These are phyloP conservation scores for Microdochium nivale DNA, from an alignment of 2,329 filamentous ascomycete species.

Conservation along the genomic window DNA sequence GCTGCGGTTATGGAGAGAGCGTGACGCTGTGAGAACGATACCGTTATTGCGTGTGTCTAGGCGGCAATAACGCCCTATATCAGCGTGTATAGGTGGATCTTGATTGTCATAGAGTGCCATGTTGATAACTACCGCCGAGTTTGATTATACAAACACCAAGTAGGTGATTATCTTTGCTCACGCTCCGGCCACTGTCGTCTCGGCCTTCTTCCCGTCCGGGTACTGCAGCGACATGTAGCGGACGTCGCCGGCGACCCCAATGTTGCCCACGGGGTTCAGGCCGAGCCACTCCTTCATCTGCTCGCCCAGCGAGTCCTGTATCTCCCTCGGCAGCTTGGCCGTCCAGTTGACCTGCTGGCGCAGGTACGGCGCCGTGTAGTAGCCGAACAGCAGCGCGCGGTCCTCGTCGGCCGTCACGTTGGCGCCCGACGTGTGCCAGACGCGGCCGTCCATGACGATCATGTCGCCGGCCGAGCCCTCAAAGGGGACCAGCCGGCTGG, in stretches of 20 bases:
- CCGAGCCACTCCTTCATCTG: slow-evolving; percentile 20
- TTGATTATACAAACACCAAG: too few species aligned
- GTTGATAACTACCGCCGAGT: too few species aligned
- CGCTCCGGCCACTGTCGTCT: neutral
- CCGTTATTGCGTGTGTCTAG: too few species aligned
- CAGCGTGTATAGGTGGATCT: too few species aligned
- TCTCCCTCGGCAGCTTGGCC: slow-evolving; percentile 16
- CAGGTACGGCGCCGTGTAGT: slow-evolving; percentile 20
- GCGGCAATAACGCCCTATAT: too few species aligned
- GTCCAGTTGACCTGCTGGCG: slow-evolving; percentile 23
- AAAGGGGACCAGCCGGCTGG: slow-evolving; percentile 17
- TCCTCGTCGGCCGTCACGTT: slow-evolving; percentile 21
- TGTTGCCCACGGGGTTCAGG: slow-evolving; percentile 7
- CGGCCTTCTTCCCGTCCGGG: slow-evolving; percentile 2
- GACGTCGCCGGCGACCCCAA: slow-evolving; percentile 6
- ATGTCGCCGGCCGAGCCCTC: slow-evolving; percentile 22
- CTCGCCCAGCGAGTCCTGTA: slow-evolving; percentile 12
- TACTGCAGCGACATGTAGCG: slow-evolving; percentile 7
- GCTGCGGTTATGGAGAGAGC: too few species aligned
- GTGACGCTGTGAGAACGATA: too few species aligned
- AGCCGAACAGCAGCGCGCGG: slow-evolving; percentile 21
- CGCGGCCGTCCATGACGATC: slow-evolving; percentile 21
- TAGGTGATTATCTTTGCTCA: too few species aligned
- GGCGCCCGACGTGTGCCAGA: slow-evolving; percentile 23
- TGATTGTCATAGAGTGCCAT: too few species aligned